phyloP scores from a whole-genome alignment of 2,329 filamentous ascomycete genomes.

The Plectosphaerella sp. region DNA sequence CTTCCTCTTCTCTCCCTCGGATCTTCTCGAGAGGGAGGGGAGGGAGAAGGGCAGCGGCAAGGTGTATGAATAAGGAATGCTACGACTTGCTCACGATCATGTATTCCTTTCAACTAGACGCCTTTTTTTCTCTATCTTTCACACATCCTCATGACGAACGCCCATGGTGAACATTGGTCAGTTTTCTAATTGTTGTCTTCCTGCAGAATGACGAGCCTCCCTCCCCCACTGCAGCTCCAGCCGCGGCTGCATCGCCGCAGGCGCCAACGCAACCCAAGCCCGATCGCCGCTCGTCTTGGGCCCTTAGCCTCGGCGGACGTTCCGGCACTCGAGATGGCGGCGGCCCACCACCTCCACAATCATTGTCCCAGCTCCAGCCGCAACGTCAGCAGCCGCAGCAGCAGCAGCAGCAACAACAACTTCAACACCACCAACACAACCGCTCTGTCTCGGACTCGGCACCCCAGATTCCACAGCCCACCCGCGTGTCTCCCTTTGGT shows the following conservation, averaged over 20 bases:
- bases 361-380: neutral
- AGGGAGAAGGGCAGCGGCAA: slow-evolving; percentile 11
- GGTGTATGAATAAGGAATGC: slow-evolving; percentile 37
- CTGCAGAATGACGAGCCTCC: slow-evolving; percentile 27
- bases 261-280: slow-evolving; percentile 30
- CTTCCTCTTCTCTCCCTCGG: slow-evolving; percentile 10
- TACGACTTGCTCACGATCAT: slow-evolving; percentile 26
- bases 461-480: slow-evolving; percentile 15
- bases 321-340: slow-evolving; percentile 19
- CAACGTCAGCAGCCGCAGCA: slow-evolving; percentile 1
- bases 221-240: slow-evolving; percentile 10
- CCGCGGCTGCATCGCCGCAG: slow-evolving; percentile 16
- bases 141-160: slow-evolving; percentile 3
- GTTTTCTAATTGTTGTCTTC: slow-evolving; percentile 19
- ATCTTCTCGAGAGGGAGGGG: no score
- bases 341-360: slow-evolving; percentile 7
- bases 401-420: slow-evolving; percentile 4
- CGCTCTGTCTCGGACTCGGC: slow-evolving; percentile 4
- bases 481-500: slow-evolving; percentile 15
- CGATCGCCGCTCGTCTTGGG: slow-evolving; percentile 41
- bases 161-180: slow-evolving; percentile 7
- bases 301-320: slow-evolving; percentile 29
- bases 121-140: neutral
- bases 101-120: slow-evolving; percentile 13
- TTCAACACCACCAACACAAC: slow-evolving; percentile 6